A percentile compares a stretch with the other conserved stretches of the same genome.
Conservation (phyloP, 352 stramenopile species). For the Pythium chondricola region DNA sequence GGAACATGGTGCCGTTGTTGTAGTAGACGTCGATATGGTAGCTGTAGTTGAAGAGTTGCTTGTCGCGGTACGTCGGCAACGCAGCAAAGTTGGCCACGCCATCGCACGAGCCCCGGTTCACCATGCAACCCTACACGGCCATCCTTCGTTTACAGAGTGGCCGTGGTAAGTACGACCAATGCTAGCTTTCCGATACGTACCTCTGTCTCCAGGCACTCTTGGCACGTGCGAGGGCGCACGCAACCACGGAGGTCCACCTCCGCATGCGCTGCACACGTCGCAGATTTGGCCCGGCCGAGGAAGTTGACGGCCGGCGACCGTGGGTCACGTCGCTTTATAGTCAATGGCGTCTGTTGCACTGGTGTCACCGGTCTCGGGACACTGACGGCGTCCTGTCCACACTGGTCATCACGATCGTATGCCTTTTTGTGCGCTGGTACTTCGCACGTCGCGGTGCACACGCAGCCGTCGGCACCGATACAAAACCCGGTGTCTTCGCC, state of each 20-base stretch:
- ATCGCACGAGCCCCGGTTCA: neutral
- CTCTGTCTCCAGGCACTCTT: neutral
- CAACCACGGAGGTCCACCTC: neutral
- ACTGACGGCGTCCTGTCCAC: neutral
- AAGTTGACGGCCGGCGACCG: neutral
- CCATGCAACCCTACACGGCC: neutral
- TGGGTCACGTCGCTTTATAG: too few relatives aligned
- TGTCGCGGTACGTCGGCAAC: neutral
- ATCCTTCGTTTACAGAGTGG: neutral
- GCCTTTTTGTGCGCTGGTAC: neutral
- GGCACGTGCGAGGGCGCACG: neutral
- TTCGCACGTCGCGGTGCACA: neutral
- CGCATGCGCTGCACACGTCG: neutral
- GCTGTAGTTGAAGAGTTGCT: neutral
- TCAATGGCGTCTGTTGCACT: too few relatives aligned
- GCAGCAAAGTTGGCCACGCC: neutral
- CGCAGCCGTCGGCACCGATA: neutral
- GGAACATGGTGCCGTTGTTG: too few relatives aligned
- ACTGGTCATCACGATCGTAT: neutral
- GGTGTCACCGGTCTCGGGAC: too few relatives aligned
- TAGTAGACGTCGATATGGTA: too few relatives aligned
- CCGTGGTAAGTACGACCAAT: neutral
- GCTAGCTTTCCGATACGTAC: neutral
- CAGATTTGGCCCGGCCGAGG: neutral
- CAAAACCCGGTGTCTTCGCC: neutral